Base-by-base conservation (phyloP, 208 protist genomes). In the Wallacemonas sp. region DNA sequence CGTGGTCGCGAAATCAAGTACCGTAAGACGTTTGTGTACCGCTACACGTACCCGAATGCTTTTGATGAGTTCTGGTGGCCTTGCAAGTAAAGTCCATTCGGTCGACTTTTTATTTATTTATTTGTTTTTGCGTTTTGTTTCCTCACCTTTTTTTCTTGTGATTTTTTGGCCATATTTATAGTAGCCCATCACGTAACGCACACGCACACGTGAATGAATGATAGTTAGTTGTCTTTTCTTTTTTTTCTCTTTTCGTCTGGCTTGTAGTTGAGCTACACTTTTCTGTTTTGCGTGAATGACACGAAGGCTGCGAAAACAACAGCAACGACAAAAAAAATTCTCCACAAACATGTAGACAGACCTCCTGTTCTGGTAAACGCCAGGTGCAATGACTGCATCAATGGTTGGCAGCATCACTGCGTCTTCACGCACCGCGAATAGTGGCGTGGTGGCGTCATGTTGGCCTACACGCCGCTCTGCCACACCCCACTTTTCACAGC, bases 21-120 rank as follows among this genome's bases (percentile, higher is more conserved):
- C 72, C 75, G 89, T 36, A 95, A 95, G 56, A 95, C 89, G 4
- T 95, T 93, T 58, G 89, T 95, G 14, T 95, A 95, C 68, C 89
- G 86, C 71, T 95, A 95, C 72, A 95, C 89, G 8, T 95, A 95
- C 72, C 89, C 89, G 12, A 95, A 95, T 62, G 86, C 89, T 1
- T 95, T 95, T 75, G 89, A 95, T 39, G 89, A 95, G 71, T 95
- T 89, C 69, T 95, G 89, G 89, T 95, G 89, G 89, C 89, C 89
- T 4, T 90, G 83, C 74, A 91, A 90, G 80, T 92, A 85, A 41
- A 41, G 14, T 41, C 14, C 14, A 14, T 14, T 41, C 36, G 9
- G 36, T 26, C 46, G 22, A 3, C 22, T 26, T 24, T 44, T 60
- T n/a, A 17, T 60, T 8, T 60, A 27, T 41, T 27, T 27, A 11